Percentiles rank a stretch among this genome's conserved stretches.
Conservation (phyloP, 1,284 basidiomycete genomes). For the Marasmius fiardii region DNA sequence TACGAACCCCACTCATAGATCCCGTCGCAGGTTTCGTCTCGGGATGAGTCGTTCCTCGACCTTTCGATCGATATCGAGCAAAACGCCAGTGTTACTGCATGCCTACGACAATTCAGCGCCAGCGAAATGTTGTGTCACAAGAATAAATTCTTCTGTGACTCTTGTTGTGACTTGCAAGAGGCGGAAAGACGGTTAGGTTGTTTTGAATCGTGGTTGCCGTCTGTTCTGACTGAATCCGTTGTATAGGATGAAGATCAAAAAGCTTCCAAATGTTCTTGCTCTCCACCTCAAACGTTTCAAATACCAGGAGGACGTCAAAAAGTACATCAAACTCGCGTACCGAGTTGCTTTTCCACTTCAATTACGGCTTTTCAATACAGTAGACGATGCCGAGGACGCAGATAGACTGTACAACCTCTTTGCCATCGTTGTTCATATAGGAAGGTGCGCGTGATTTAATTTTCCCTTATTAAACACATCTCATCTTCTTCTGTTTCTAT, state of each 20-base stretch:
- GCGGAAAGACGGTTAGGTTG: constrained; percentile 87
- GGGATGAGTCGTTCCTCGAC: constrained; percentile 96
- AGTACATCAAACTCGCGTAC: constrained; percentile 93
- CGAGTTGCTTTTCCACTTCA: constrained; percentile 96
- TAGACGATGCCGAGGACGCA: constrained; percentile 89
- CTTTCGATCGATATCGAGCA: constrained; percentile 98
- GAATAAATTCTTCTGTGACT: constrained; percentile 99
- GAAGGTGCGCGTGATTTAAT: constrained; percentile 64
- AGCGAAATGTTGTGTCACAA: constrained; percentile 97
- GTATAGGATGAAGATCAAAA: constrained; percentile 94
- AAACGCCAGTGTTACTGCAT: constrained; percentile 93
- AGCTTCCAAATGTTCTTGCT: constrained; percentile 90
- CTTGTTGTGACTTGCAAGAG: constrained; percentile 94
- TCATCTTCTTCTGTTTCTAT: constrained; percentile 11
- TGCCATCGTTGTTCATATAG: constrained; percentile 96
- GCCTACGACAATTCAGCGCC: constrained; percentile 93
- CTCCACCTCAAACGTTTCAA: constrained; percentile 98
- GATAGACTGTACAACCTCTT: constrained; percentile 92
- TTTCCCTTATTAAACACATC: constrained; percentile 12
- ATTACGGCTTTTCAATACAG: constrained; percentile 93
- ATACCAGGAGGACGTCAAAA: constrained; percentile 86
- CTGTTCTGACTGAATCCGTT: constrained; percentile 2
- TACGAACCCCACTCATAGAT: constrained; percentile 6
- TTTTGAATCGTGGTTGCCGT: constrained; percentile 5
- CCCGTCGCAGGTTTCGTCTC: constrained; percentile 74